Evolutionary conservation across 345 rosid species (phyloP), one percentile per base, ranked within the genome.

Genomic region (Syzygium grande): DNA sequence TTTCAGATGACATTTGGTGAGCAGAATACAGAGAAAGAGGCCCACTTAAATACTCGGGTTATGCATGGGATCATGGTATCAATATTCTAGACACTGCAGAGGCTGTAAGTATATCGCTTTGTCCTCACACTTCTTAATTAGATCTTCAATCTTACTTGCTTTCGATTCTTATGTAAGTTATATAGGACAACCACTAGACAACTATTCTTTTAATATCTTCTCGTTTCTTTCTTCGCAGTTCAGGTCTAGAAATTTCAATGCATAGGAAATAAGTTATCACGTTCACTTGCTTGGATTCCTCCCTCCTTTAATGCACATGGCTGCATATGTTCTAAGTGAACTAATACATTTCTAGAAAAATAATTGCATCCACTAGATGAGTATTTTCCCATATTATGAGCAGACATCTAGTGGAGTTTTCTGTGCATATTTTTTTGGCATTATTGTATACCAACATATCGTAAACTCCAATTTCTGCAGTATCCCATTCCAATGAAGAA

Each of bases 1-100:
- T 86, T 90, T 88, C 94, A 95, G 98, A 96, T 97, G 99, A 96
- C 98, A 68, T 97, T 96, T 90, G 99, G 99, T 58, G 90, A 94
- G 90, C 98, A 97, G 90, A 97, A 95, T 86, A 94, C 97, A 14
- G 98, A 96, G 94, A 93, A 94, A 88, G 98, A 95, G 91, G 93
- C 99, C 87, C 99, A 96, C 90, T 96, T 96, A 93, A 61, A 94
- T 96, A 23, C 95, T 95, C 85, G 92, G 92, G 93, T 92, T 96
- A 92, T 91, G 92, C 99, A 34, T 90, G 92, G 85, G 98, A 95
- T 87, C 87, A 68, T 85, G 97, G 99, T 38, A 92, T 96, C 85
- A 97, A 96, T 91, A 93, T 92, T 55, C 89, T 97, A 21, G 99
- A 96, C 91, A 96, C 98, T 91, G 91, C 99, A 59, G 99, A 97